Conservation (phyloP, 1,284 basidiomycete species). For the Cryptococcus sp. region DNA sequence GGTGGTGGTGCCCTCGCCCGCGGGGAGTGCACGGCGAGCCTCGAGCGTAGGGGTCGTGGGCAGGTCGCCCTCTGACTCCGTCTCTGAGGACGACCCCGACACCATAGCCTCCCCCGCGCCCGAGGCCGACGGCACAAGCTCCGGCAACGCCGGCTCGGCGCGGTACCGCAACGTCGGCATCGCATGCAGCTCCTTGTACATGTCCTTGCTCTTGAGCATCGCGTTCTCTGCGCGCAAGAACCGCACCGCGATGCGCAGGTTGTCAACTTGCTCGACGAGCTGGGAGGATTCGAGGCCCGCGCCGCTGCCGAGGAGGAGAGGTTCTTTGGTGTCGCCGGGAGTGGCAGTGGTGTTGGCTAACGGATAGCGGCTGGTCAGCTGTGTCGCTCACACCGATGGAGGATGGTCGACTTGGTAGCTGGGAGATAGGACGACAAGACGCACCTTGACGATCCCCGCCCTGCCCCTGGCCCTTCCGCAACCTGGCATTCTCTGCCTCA, state of each 20-base stretch:
- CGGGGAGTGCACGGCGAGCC: background rate
- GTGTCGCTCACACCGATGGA: background rate
- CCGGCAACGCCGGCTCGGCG: slow-evolving; percentile 18
- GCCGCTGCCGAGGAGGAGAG: slow-evolving; percentile 57
- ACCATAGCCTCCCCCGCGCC: background rate
- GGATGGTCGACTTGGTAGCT: too few species aligned
- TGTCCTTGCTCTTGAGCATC: slow-evolving; percentile 82
- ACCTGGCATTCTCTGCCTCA: slow-evolving; percentile 79
- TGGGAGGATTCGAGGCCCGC: slow-evolving; percentile 78
- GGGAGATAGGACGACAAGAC: slow-evolving; percentile 18
- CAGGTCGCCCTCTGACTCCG: slow-evolving; percentile 6
- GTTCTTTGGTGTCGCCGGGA: slow-evolving; percentile 8
- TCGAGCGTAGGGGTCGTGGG: slow-evolving; percentile 14
- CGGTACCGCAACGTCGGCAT: slow-evolving; percentile 61
- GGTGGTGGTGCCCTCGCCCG: slow-evolving; percentile 50
- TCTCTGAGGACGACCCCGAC: slow-evolving; percentile 16
- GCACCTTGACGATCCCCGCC: slow-evolving; percentile 64
- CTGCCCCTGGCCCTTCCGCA: slow-evolving; percentile 62
- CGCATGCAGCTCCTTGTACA: slow-evolving; percentile 73
- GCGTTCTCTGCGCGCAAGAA: slow-evolving; percentile 89
- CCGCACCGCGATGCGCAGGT: slow-evolving; percentile 80
- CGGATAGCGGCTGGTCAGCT: background rate
- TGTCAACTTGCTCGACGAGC: slow-evolving; percentile 82
- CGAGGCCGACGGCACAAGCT: slow-evolving; percentile 22
- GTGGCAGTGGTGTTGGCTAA: slow-evolving; percentile 6